Conservation (phyloP, 768 basidiomycete genomes). For the Omphalotus guepiniiformis region DNA sequence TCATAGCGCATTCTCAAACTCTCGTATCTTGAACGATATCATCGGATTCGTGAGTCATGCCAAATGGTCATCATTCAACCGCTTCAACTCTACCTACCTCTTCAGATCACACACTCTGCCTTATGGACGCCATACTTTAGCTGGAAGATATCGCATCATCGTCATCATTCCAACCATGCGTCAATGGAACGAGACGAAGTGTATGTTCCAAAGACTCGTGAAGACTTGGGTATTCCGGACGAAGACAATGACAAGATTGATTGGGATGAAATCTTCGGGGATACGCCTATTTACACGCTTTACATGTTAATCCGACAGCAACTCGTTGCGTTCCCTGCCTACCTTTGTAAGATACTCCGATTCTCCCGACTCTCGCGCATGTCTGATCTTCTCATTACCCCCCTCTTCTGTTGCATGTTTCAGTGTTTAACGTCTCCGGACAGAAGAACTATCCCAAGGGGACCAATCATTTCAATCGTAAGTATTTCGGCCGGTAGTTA, state of each 20-base stretch:
- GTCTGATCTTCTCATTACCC: slow-evolving; percentile 9
- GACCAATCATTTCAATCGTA: slow-evolving; percentile 45
- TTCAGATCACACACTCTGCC: slow-evolving; percentile 13
- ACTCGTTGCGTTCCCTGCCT: slow-evolving; percentile 56
- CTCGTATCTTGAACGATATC: slow-evolving; percentile 42
- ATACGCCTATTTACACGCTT: slow-evolving; percentile 58
- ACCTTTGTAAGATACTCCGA: slow-evolving; percentile 46
- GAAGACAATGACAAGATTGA: slow-evolving; percentile 33
- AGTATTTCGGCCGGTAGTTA: slow-evolving; percentile 50
- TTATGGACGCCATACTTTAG: slow-evolving; percentile 17
- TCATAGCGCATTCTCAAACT: slow-evolving; percentile 50
- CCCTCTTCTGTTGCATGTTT: too few relatives aligned
- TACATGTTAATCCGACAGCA: slow-evolving; percentile 55
- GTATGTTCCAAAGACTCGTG: slow-evolving; percentile 58
- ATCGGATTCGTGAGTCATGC: slow-evolving; percentile 42
- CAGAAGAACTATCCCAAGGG: slow-evolving; percentile 27
- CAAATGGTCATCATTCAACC: too few relatives aligned
- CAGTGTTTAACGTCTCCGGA: slow-evolving; percentile 32
- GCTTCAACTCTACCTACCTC: not conserved
- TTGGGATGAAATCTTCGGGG: slow-evolving; percentile 53
- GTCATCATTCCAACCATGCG: slow-evolving; percentile 20
- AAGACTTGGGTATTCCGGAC: slow-evolving; percentile 48
- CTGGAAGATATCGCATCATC: slow-evolving; percentile 21
- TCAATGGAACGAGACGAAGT: slow-evolving; percentile 44
- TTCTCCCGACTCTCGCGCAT: slow-evolving; percentile 17